phyloP scores from a whole-genome alignment of 495 filamentous ascomycete species.

The Penicillium desertorum region DNA sequence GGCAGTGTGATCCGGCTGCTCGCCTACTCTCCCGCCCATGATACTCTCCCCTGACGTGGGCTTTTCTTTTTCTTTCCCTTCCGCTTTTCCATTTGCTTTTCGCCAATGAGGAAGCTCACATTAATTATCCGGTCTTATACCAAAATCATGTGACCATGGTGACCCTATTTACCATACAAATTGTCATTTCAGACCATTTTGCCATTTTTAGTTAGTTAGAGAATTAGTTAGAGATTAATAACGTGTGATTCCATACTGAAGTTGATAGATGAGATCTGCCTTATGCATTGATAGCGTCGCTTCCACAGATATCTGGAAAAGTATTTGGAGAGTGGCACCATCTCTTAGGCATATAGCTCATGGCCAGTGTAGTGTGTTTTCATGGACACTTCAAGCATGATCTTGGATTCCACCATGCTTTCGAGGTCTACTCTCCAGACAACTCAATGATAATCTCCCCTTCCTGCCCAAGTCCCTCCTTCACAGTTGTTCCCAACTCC shows the following conservation, averaged over 20 bases:
- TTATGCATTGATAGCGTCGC: background rate
- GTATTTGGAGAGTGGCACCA: background rate
- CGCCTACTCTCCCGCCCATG: no score
- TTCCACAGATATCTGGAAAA: background rate
- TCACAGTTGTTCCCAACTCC: constrained; percentile 25
- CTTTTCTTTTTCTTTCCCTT: no score
- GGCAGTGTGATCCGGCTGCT: no score
- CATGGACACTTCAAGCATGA: background rate
- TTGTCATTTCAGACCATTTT: no score
- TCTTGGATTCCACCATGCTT: background rate
- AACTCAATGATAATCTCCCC: constrained; percentile 33
- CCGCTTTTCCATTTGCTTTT: no score
- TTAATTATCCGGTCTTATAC: no score
- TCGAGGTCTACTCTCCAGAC: background rate
- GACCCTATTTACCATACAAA: no score
- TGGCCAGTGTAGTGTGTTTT: background rate
- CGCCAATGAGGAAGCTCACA: no score
- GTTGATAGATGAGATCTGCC: background rate
- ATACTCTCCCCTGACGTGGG: no score
- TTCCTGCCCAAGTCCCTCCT: constrained; percentile 18
- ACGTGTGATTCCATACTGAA: background rate
- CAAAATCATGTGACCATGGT: no score
- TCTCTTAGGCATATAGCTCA: background rate
- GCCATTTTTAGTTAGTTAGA: no score
- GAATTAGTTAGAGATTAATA: no score